A percentile compares a stretch with the other conserved stretches of the same genome.
Evolutionary conservation across 2,329 filamentous ascomycete species (phyloP).

Genomic region (Aaosphaeria pasadenensis): DNA sequence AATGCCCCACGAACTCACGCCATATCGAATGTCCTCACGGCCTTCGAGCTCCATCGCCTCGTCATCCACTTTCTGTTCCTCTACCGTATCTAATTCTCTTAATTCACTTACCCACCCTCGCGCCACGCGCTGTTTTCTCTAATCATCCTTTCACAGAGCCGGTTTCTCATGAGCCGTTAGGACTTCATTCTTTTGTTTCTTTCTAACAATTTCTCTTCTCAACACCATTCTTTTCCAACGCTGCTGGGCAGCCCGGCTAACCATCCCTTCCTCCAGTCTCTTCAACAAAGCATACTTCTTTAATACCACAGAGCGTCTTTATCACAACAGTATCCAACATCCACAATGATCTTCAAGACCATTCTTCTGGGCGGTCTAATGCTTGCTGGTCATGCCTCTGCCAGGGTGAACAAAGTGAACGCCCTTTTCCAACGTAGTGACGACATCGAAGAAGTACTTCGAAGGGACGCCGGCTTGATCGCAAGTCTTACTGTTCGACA

Average conservation of each 20-base stretch:
- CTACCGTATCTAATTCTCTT: constrained; percentile 19
- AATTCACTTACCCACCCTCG: constrained; percentile 4
- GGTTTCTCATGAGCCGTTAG: constrained; percentile 24
- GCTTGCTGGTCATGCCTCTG: constrained; percentile 29
- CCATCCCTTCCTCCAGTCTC: constrained; percentile 12
- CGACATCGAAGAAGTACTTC: constrained; percentile 30
- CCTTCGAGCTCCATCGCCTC: not conserved
- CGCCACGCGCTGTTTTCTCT: constrained; percentile 11
- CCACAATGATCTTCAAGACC: constrained; percentile 30
- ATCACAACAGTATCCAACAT: not conserved
- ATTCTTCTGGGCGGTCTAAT: constrained; percentile 27
- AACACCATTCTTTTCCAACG: constrained; percentile 26
- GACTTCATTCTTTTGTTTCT: constrained; percentile 27
- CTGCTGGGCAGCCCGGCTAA: constrained; percentile 36
- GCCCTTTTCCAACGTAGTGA: constrained; percentile 25
- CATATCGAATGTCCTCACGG: constrained; percentile 11
- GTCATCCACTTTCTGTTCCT: constrained; percentile 5
- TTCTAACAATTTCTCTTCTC: constrained; percentile 18
- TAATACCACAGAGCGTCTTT: constrained; percentile 22
- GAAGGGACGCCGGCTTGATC: constrained; percentile 30
- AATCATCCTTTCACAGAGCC: constrained; percentile 26
- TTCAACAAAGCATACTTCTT: constrained; percentile 34
- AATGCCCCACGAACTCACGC: constrained; percentile 23
- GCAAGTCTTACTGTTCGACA: constrained; percentile 37
- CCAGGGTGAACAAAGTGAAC: constrained; percentile 21